A percentile compares a stretch with the other conserved stretches of the same genome.
Conservation (phyloP, 2,329 filamentous ascomycete species). For the Clarireedia homoeocarpa region DNA sequence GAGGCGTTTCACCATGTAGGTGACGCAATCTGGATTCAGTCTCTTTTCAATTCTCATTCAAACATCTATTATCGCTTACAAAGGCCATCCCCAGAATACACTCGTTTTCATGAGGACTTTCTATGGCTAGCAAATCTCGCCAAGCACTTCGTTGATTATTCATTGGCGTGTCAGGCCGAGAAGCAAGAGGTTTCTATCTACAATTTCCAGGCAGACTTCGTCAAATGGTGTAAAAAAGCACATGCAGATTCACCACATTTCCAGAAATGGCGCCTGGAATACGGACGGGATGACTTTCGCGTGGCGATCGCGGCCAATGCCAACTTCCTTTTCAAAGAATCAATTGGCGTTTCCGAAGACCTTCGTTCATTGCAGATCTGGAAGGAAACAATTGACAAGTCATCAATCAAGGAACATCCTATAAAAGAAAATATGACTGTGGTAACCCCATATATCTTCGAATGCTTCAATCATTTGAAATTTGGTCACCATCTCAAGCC, state of each 20-base stretch:
- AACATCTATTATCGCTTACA: constrained; percentile 58
- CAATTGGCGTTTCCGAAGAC: constrained; percentile 34
- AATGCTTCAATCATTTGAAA: constrained; percentile 56
- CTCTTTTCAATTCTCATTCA: constrained; percentile 34
- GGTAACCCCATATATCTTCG: constrained; percentile 61
- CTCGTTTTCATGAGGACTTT: constrained; percentile 53
- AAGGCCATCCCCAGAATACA: constrained; percentile 51
- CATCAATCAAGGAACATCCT: constrained; percentile 25
- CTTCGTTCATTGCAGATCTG: constrained; percentile 30
- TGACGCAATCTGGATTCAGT: constrained; percentile 57
- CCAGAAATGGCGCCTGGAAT: constrained; percentile 44
- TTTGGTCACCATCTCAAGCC: constrained; percentile 46
- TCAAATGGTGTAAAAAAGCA: constrained; percentile 41
- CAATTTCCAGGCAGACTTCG: constrained; percentile 52
- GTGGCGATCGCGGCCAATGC: constrained; percentile 50
- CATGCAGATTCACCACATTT: constrained; percentile 41
- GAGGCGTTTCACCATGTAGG: constrained; percentile 39
- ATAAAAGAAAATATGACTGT: constrained; percentile 40
- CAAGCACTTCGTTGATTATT: constrained; percentile 65
- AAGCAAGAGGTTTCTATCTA: constrained; percentile 38
- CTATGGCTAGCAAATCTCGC: constrained; percentile 63
- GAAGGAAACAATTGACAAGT: constrained; percentile 28
- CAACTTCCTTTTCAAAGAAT: constrained; percentile 59
- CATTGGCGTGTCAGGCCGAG: constrained; percentile 11
- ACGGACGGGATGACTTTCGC: constrained; percentile 54